Evolutionary conservation across 768 basidiomycete genomes (phyloP).

Genomic region (Ramaria rubella): DNA sequence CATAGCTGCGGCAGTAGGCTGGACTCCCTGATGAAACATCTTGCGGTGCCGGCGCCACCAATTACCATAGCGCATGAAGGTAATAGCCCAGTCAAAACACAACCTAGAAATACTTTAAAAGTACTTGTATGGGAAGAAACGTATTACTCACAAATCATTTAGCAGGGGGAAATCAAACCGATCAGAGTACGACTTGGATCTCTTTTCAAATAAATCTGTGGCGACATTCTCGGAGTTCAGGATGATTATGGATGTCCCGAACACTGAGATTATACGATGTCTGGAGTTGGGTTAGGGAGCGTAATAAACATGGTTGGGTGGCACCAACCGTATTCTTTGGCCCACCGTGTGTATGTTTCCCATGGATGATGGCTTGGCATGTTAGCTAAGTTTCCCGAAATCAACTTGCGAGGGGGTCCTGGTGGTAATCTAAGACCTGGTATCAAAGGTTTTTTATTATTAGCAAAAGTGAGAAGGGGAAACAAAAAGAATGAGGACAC

Average conservation of each 20-base stretch:
- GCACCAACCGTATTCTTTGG: constrained; percentile 10
- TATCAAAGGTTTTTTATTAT: too few relatives aligned
- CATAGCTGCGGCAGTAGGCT: constrained; percentile 11
- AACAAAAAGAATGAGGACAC: too few relatives aligned
- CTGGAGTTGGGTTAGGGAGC: background rate
- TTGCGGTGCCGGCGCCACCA: constrained; percentile 26
- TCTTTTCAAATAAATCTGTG: constrained; percentile 22
- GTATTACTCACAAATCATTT: background rate
- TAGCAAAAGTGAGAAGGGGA: too few relatives aligned
- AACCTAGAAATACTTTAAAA: constrained; percentile 7
- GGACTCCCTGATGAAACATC: constrained; percentile 25
- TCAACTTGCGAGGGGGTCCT: constrained; percentile 10
- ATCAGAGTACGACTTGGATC: constrained; percentile 24
- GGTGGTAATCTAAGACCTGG: constrained; percentile 12
- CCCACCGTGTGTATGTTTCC: constrained; percentile 10
- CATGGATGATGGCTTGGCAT: constrained; percentile 13
- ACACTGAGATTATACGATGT: background rate
- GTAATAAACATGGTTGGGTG: background rate
- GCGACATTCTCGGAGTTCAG: constrained; percentile 22
- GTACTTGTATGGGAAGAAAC: background rate
- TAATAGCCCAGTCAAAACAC: constrained; percentile 28
- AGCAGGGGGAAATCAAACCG: constrained; percentile 17
- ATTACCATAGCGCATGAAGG: constrained; percentile 24
- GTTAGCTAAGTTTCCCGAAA: constrained; percentile 13
- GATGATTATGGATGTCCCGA: background rate